Evolutionary conservation across 176 grass and related monocot genomes (phyloP), one percentile per base, ranked within the genome.

Genomic region (Avena sativa): DNA sequence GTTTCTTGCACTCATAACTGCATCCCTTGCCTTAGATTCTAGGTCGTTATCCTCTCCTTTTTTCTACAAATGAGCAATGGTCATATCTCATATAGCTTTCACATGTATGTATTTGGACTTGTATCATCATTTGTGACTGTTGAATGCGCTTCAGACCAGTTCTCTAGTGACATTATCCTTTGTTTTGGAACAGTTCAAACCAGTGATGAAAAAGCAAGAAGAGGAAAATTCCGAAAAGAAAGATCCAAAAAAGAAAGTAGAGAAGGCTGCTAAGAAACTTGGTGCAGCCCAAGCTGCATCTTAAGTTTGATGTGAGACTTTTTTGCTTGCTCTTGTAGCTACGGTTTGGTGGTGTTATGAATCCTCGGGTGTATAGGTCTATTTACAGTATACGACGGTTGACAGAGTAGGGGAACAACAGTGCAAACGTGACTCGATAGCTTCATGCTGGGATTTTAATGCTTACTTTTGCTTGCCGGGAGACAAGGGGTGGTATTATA

Each of bases 141-240:
- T 71, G 51, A 81, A 90, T 50, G 36, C 16, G 9, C 57, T 74
- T 79, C 28, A 50, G 14, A 28, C 12, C 40, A 80, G 34, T 65
- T 70, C 55, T 71, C 50, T 80, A 49, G 14, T 68, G 25, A 75
- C 66, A 57, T 64, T 87, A 52, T 80, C 44, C 12, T 83, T 78
- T 84, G 57, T 79, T 84, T 68, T 83, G 57, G 61, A 87, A 88
- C 88, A 98, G 96, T 98, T 98, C 78, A 88, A 96, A 78, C 96
- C 96, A 73, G 85, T 94, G 87, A 88, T 90, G 83, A 98, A 91
- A 87, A 92, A 94, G 55, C 89, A 98, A 87, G 80, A 91, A 75
- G 86, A 86, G 66, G 93, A 92, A 56, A 79, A 73, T 40, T 87
- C 90, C 12, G 81, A 52, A 78, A 92, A 90, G 51, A 95, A 94